Percentiles rank a stretch among this genome's conserved stretches.
Evolutionary conservation across 805 yeast genomes (phyloP).

Genomic region (Candida fluviatilis): DNA sequence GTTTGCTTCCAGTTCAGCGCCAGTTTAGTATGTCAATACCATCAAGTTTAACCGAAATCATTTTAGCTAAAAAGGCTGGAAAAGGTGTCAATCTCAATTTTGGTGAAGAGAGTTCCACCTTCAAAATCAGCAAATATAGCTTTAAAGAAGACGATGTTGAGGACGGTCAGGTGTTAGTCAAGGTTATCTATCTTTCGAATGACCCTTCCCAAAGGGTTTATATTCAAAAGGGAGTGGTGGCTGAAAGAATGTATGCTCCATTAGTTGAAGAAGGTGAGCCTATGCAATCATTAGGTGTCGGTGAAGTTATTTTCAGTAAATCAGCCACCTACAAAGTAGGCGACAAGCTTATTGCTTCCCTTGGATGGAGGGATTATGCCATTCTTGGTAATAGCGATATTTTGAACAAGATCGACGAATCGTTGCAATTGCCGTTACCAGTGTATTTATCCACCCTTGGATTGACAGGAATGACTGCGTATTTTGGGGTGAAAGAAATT

Average conservation of each 20-base stretch:
- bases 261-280: constrained; percentile 43
- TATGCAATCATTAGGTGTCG: constrained; percentile 45
- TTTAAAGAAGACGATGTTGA: constrained; percentile 14
- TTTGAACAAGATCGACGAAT: constrained; percentile 24
- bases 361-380: constrained; percentile 48
- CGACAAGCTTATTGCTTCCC: constrained; percentile 29
- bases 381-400: constrained; percentile 26
- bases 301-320: constrained; percentile 46
- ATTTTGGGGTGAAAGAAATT: constrained; percentile 47
- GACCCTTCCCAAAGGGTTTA: constrained; percentile 63
- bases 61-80: constrained; percentile 19
- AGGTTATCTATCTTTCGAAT: constrained; percentile 46
- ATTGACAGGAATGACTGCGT: constrained; percentile 58
- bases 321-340: constrained; percentile 28
- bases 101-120: constrained; percentile 22
- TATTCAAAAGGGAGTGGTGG: constrained; percentile 37
- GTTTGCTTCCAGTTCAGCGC: no score
- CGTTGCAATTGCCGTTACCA: constrained; percentile 30
- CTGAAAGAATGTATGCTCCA: constrained; percentile 27
- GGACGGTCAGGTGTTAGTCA: constrained; percentile 42
- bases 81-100: constrained; percentile 16
- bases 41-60: constrained; percentile 10
- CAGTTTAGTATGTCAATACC: not conserved
- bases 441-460: constrained; percentile 50
- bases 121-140: constrained; percentile 14